Percentiles rank a stretch among this genome's conserved stretches.
These are phyloP conservation scores for Aureobasidium melanogenum DNA, from an alignment of 2,329 filamentous ascomycete genomes.

Conservation along the genomic window DNA sequence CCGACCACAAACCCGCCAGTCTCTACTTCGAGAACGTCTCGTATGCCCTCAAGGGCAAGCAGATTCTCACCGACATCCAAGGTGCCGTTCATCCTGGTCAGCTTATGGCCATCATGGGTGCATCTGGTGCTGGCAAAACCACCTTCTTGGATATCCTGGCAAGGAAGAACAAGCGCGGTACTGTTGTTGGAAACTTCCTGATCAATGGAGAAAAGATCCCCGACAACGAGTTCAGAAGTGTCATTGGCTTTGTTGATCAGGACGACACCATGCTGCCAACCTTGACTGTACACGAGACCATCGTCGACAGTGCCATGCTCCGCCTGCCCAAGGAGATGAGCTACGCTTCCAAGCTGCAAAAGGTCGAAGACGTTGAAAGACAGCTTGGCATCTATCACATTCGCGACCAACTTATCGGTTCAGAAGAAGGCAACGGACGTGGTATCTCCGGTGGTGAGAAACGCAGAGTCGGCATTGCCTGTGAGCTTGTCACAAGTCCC, in stretches of 20 bases:
- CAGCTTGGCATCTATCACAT: constrained; percentile 94
- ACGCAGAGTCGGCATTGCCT: constrained; percentile 90
- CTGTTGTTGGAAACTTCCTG: constrained; percentile 70
- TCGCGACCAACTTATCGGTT: constrained; percentile 88
- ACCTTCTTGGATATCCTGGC: constrained; percentile 94
- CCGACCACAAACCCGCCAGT: constrained; percentile 83
- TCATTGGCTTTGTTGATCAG: constrained; percentile 95
- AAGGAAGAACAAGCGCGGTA: constrained; percentile 89
- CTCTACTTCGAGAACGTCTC: constrained; percentile 81
- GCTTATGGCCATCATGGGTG: constrained; percentile 94
- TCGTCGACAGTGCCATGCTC: constrained; percentile 84
- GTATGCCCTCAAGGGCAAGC: constrained; percentile 79
- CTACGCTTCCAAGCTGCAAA: constrained; percentile 75
- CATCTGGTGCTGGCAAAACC: constrained; percentile 94
- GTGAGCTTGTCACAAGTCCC: constrained; percentile 92
- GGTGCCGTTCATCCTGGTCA: constrained; percentile 93
- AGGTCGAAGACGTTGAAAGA: constrained; percentile 85
- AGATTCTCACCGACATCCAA: constrained; percentile 70
- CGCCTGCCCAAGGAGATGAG: constrained; percentile 91
- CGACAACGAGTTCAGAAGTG: constrained; percentile 77
- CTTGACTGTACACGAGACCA: constrained; percentile 94
- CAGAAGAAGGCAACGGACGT: constrained; percentile 85
- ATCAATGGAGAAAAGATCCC: constrained; percentile 87
- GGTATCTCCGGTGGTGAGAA: constrained; percentile 98
- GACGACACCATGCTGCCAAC: constrained; percentile 96